These are phyloP conservation scores for Mrakia hoshinonis DNA, from an alignment of 768 basidiomycete species.

Conservation along the genomic window DNA sequence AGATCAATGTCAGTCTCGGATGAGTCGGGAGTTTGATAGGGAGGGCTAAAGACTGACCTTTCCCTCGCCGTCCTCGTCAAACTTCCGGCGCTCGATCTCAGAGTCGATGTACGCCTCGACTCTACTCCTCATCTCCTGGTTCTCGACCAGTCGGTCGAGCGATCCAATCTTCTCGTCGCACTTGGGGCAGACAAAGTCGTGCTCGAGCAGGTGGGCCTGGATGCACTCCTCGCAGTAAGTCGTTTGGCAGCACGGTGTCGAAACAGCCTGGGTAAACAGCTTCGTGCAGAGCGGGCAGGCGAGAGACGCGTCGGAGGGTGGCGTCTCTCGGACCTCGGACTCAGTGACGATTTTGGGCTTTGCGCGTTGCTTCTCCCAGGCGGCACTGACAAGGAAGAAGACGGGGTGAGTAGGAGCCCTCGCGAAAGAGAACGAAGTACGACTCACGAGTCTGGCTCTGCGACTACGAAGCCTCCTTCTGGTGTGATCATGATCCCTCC, in stretches of 20 bases:
- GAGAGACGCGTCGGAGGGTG: constrained; percentile 67
- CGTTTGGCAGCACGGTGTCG: constrained; percentile 87
- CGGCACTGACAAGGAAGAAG: constrained; percentile 51
- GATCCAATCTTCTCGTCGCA: constrained; percentile 81
- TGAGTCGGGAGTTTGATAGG: background rate
- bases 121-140: constrained; percentile 67
- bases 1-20: background rate
- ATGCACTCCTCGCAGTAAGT: constrained; percentile 96
- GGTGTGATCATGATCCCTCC: constrained; percentile 97
- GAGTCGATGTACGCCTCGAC: constrained; percentile 74
- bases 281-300: constrained; percentile 86
- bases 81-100: constrained; percentile 46
- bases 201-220: constrained; percentile 82
- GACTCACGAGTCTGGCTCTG: constrained; percentile 87
- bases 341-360: constrained; percentile 70
- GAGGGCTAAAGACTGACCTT: background rate
- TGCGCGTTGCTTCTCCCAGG: constrained; percentile 67
- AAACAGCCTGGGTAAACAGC: constrained; percentile 86
- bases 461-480: constrained; percentile 94
- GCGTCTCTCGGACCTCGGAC: constrained; percentile 73
- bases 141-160: constrained; percentile 72
- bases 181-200: constrained; percentile 87
- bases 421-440: background rate
- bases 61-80: constrained; percentile 19
- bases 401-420: background rate